Conservation (phyloP, 2,329 filamentous ascomycete genomes). For the Hypomyces perniciosus region DNA sequence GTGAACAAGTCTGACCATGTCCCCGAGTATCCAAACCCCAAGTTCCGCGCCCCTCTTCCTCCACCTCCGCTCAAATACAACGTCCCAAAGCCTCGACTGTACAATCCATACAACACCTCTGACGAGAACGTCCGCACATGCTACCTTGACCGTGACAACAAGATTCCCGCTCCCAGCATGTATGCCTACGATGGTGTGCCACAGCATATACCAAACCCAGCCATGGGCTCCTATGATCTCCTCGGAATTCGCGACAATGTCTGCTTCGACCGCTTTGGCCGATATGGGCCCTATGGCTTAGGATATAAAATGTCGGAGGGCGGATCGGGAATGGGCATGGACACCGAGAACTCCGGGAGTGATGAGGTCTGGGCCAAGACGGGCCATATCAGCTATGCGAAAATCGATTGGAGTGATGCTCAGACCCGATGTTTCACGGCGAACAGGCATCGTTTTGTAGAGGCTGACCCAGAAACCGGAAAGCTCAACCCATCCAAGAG, state of each 20-base stretch:
- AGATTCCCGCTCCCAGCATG: constrained; percentile 52
- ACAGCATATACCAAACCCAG: constrained; percentile 69
- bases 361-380: constrained; percentile 51
- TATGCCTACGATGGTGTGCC: constrained; percentile 66
- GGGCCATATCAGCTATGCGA: constrained; percentile 51
- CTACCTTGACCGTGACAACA: constrained; percentile 56
- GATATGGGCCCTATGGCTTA: constrained; percentile 77
- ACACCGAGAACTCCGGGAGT: constrained; percentile 64
- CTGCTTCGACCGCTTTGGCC: constrained; percentile 82
- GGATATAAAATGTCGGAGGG: constrained; percentile 73
- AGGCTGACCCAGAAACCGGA: constrained; percentile 34
- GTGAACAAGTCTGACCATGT: constrained; percentile 57
- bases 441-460: constrained; percentile 58
- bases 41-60: constrained; percentile 28
- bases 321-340: constrained; percentile 64
- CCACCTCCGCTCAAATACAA: constrained; percentile 27
- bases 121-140: constrained; percentile 49
- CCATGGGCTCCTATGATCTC: constrained; percentile 69
- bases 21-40: constrained; percentile 63
- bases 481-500: constrained; percentile 23
- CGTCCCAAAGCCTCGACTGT: constrained; percentile 45
- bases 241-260: constrained; percentile 70
- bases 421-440: constrained; percentile 48
- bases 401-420: constrained; percentile 49
- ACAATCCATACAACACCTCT: constrained; percentile 63